These are phyloP conservation scores for Pestalotiopsis sp. DNA, from an alignment of 2,329 filamentous ascomycete genomes.

Conservation along the genomic window DNA sequence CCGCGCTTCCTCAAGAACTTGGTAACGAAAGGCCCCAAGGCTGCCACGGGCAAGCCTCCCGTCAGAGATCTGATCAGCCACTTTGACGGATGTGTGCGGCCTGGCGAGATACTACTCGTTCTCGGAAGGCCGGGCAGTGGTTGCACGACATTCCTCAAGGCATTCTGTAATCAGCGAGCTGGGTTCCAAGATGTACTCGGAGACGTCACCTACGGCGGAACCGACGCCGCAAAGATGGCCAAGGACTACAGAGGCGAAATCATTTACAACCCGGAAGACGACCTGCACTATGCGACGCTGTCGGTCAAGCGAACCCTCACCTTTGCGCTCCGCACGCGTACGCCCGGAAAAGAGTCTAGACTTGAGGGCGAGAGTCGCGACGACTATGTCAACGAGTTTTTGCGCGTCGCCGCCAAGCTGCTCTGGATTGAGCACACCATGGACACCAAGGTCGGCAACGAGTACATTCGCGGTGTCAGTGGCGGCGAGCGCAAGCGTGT, in stretches of 20 bases:
- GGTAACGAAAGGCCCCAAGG: slow-evolving; percentile 30
- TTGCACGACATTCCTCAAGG: slow-evolving; percentile 60
- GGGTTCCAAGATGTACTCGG: slow-evolving; percentile 47
- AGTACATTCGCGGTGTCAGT: slow-evolving; percentile 71
- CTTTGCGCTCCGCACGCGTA: slow-evolving; percentile 69
- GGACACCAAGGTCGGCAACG: slow-evolving; percentile 70
- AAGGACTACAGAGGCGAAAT: slow-evolving; percentile 63
- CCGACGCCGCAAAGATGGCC: slow-evolving; percentile 46
- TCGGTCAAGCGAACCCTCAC: slow-evolving; percentile 68
- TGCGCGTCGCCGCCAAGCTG: slow-evolving; percentile 60
- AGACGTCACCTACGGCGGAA: slow-evolving; percentile 64
- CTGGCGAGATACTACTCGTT: slow-evolving; percentile 55
- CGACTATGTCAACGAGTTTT: slow-evolving; percentile 46
- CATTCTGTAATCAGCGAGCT: slow-evolving; percentile 67
- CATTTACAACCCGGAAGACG: slow-evolving; percentile 70
- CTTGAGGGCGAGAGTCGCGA: slow-evolving; percentile 63
- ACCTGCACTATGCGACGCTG: slow-evolving; percentile 70
- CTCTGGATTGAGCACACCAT: slow-evolving; percentile 71
- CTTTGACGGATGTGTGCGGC: slow-evolving; percentile 60
- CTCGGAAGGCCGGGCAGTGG: slow-evolving; percentile 50
- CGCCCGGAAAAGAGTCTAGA: slow-evolving; percentile 58
- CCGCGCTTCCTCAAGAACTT: slow-evolving; percentile 29
- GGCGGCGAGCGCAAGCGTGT: slow-evolving; percentile 75
- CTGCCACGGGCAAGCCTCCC: slow-evolving; percentile 38
- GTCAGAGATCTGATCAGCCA: slow-evolving; percentile 41